Evolutionary conservation across 2,329 filamentous ascomycete genomes (phyloP).

Genomic region (Dothistroma pini): DNA sequence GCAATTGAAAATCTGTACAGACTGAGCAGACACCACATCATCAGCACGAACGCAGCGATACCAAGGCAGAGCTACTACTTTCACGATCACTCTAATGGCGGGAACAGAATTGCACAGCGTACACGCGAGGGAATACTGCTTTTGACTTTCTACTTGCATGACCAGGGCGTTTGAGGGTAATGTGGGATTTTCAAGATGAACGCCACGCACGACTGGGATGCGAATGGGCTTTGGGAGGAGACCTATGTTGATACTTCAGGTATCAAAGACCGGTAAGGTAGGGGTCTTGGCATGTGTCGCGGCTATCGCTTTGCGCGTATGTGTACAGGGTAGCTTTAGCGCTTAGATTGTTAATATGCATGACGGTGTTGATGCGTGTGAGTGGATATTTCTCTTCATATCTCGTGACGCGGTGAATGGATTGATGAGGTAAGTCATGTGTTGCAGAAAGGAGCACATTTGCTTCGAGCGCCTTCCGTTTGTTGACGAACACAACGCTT

Average conservation of each 20-base stretch:
- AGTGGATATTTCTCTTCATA: neutral
- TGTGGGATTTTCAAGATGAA: neutral
- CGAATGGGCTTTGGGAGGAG: neutral
- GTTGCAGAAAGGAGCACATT: neutral
- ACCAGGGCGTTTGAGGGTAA: neutral
- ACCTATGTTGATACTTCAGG: neutral
- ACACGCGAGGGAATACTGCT: neutral
- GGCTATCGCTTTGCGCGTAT: neutral
- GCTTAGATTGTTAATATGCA: neutral
- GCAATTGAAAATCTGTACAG: conserved; percentile 4
- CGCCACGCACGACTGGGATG: neutral
- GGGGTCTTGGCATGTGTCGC: neutral
- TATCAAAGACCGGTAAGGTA: neutral
- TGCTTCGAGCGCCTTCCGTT: neutral
- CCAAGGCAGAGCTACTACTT: neutral
- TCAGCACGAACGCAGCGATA: neutral
- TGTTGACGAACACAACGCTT: too few relatives aligned
- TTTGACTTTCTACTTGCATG: neutral
- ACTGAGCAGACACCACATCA: conserved; percentile 1
- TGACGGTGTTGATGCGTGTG: neutral
- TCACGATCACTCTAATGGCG: neutral
- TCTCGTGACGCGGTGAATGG: neutral
- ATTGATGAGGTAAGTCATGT: neutral
- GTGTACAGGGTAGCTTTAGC: neutral
- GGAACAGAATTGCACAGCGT: neutral